Conservation (phyloP, 495 filamentous ascomycete genomes). For the Aspergillus egyptiacus region DNA sequence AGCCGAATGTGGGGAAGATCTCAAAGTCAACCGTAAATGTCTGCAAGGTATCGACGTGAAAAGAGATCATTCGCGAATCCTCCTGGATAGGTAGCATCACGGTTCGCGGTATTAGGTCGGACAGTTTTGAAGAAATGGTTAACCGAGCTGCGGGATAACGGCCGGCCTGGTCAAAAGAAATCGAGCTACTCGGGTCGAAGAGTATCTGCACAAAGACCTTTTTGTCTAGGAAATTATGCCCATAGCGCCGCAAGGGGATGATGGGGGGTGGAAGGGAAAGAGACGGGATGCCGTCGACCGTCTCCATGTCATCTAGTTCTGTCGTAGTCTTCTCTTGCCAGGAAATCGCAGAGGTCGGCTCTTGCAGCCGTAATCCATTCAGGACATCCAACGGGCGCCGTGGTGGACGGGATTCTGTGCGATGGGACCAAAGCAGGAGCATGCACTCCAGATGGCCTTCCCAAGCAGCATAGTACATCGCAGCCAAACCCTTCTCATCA, state of each 20-base stretch:
- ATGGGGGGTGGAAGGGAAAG: constrained; percentile 94
- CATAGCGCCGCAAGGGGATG: constrained; percentile 87
- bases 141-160: constrained; percentile 93
- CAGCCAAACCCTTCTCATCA: constrained; percentile 88
- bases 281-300: constrained; percentile 81
- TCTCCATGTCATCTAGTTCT: constrained; percentile 62
- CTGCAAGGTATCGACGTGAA: constrained; percentile 89
- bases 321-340: constrained; percentile 40
- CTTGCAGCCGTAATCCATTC: constrained; percentile 34
- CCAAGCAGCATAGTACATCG: constrained; percentile 98
- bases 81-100: constrained; percentile 93
- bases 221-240: constrained; percentile 96
- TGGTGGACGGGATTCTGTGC: constrained; percentile 17
- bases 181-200: constrained; percentile 72
- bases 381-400: constrained; percentile 32
- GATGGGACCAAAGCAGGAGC: constrained; percentile 66
- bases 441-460: constrained; percentile 95
- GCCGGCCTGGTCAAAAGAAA: constrained; percentile 88
- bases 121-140: constrained; percentile 92
- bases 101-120: constrained; percentile 92
- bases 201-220: constrained; percentile 90
- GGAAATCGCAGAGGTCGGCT: constrained; percentile 24
- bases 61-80: constrained; percentile 84
- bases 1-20: constrained; percentile 94
- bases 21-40: constrained; percentile 96